phyloP scores from a whole-genome alignment of 2,329 filamentous ascomycete species.

The Pseudogymnoascus sp. region DNA sequence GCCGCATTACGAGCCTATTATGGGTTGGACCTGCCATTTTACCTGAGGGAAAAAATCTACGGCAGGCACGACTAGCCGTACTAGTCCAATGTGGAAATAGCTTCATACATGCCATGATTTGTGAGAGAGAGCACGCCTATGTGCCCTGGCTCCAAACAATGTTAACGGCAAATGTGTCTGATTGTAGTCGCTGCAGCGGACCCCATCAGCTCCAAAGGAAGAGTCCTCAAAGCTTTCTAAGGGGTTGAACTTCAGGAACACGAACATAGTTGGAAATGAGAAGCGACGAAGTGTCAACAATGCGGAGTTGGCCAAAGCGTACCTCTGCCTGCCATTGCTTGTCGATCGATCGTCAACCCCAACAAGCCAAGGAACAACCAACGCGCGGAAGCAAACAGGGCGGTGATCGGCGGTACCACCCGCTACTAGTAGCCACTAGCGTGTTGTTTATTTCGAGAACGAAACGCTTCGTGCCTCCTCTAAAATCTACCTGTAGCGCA shows the following conservation, averaged over 20 bases:
- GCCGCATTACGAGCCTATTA: not conserved
- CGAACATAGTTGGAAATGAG: too few species aligned
- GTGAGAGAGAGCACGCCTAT: not conserved
- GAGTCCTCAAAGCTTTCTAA: too few species aligned
- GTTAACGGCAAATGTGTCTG: not conserved
- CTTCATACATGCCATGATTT: not conserved
- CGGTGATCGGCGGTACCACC: not conserved
- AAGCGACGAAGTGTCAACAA: too few species aligned
- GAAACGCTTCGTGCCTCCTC: not conserved
- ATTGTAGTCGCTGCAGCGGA: not conserved
- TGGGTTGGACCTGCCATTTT: not conserved
- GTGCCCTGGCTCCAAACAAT: not conserved
- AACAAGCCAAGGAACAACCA: too few species aligned
- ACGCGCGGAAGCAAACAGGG: not conserved
- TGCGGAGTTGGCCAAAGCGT: too few species aligned
- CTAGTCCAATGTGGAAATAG: not conserved
- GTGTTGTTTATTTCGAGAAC: constrained; percentile 5
- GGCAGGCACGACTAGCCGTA: not conserved
- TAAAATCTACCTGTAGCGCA: not conserved
- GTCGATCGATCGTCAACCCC: too few species aligned
- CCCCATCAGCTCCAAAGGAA: too few species aligned
- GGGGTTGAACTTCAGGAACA: too few species aligned
- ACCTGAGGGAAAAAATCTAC: not conserved
- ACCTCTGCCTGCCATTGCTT: too few species aligned
- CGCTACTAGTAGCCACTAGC: not conserved